Evolutionary conservation across 495 filamentous ascomycete species (phyloP).

Genomic region (Copromyces sp.): DNA sequence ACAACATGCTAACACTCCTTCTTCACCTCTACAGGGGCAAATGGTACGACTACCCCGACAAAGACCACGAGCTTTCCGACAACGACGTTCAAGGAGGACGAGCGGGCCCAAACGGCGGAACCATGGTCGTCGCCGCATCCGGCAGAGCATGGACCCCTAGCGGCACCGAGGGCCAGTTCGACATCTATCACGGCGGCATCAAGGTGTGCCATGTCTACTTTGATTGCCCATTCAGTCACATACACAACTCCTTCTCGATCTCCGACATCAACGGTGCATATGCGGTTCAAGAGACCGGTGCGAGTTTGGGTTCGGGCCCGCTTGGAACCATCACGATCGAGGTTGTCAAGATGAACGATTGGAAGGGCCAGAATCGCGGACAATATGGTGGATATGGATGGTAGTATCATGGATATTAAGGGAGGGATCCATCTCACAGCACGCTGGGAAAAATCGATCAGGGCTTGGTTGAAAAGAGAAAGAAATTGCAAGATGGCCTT

Average conservation of each 20-base stretch:
- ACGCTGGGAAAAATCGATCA: too few relatives aligned
- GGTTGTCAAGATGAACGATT: background rate
- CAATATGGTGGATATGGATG: too few relatives aligned
- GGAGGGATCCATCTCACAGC: too few relatives aligned
- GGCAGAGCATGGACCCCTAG: background rate
- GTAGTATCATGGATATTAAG: too few relatives aligned
- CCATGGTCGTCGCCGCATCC: background rate
- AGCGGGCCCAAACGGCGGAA: background rate
- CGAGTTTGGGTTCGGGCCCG: background rate
- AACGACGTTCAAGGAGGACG: background rate
- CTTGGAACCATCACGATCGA: background rate
- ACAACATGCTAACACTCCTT: background rate
- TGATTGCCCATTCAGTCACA: background rate
- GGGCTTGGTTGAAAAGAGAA: background rate
- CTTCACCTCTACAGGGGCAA: background rate
- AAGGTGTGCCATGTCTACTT: background rate
- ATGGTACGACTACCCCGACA: background rate
- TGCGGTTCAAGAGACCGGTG: background rate
- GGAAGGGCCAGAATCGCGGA: too few relatives aligned
- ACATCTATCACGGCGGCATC: background rate
- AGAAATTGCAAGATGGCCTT: background rate
- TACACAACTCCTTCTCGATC: background rate
- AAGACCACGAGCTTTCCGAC: background rate
- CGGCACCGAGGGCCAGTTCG: background rate
- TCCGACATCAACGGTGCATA: background rate